Evolutionary conservation across 2,329 filamentous ascomycete species (phyloP).

Genomic region (Penicillium sp.): DNA sequence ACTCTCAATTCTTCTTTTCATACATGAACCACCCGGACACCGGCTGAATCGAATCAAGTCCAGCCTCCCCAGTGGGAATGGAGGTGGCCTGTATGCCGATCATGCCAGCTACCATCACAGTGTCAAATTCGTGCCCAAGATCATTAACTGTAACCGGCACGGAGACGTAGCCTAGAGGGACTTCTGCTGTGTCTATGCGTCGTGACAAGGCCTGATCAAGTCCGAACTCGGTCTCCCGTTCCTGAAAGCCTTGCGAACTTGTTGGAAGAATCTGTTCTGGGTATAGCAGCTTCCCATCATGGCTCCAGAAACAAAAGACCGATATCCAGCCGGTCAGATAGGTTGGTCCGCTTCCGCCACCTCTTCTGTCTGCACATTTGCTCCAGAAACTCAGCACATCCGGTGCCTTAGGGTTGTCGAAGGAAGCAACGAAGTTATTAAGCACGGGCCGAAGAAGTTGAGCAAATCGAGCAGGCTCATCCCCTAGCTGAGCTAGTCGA

Average conservation of each 20-base stretch:
- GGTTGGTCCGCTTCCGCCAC: too few relatives aligned
- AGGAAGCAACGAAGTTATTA: too few relatives aligned
- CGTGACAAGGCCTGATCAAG: not conserved
- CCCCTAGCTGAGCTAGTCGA: not conserved
- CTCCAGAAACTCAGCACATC: not conserved
- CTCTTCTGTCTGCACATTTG: not conserved
- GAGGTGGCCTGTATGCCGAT: not conserved
- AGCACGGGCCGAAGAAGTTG: too few relatives aligned
- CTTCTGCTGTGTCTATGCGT: not conserved
- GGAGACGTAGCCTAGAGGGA: not conserved
- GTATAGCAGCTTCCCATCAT: not conserved
- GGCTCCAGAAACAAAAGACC: not conserved
- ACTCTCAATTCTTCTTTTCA: not conserved
- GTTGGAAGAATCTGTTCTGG: not conserved
- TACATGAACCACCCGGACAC: not conserved
- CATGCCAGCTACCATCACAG: not conserved
- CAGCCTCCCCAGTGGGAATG: not conserved
- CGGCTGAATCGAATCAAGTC: not conserved
- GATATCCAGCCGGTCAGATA: not conserved
- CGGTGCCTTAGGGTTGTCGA: not conserved
- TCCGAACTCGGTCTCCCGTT: not conserved
- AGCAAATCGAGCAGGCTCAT: not conserved
- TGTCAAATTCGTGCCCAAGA: not conserved
- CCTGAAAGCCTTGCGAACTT: not conserved
- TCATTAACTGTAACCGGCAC: not conserved